phyloP scores from a whole-genome alignment of 1,284 basidiomycete genomes.

The Naganishia sp. region DNA sequence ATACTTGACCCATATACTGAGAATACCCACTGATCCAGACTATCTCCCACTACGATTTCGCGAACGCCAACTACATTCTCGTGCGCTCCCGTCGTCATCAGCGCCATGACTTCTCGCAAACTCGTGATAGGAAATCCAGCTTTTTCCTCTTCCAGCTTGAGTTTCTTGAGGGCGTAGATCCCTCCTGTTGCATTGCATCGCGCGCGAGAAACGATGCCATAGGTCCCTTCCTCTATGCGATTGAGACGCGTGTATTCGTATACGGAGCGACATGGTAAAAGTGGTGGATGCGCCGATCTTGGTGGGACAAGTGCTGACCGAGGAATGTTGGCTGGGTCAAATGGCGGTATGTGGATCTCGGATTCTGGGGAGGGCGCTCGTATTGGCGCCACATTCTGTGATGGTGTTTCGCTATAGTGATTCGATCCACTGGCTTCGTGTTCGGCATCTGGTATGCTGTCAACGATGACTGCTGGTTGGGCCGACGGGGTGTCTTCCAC shows the following conservation, averaged over 20 bases:
- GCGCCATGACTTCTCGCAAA: conserved; percentile 87
- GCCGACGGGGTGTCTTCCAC: conserved; percentile 2
- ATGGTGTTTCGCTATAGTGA: neutral
- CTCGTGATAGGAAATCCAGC: conserved; percentile 98
- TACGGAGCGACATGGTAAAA: conserved; percentile 81
- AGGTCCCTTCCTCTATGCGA: conserved; percentile 98
- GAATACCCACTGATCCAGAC: conserved; percentile 86
- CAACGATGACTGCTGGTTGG: neutral
- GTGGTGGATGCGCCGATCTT: conserved; percentile 70
- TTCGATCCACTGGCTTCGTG: neutral
- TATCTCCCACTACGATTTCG: conserved; percentile 99
- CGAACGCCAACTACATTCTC: conserved; percentile 93
- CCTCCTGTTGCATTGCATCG: conserved; percentile 89
- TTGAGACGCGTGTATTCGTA: conserved; percentile 92
- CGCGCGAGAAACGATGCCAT: conserved; percentile 95
- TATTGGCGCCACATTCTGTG: neutral
- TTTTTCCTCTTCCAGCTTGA: conserved; percentile 97
- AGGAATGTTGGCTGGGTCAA: conserved; percentile 24
- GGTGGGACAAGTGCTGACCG: conserved; percentile 63
- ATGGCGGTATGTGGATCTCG: conserved; percentile 2
- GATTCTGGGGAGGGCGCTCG: conserved; percentile 3
- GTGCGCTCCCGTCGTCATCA: conserved; percentile 82
- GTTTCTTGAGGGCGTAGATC: conserved; percentile 94
- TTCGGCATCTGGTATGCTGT: neutral
- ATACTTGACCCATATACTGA: neutral